These are phyloP conservation scores for Penicillium crustosum DNA, from an alignment of 2,329 filamentous ascomycete species.

Conservation along the genomic window DNA sequence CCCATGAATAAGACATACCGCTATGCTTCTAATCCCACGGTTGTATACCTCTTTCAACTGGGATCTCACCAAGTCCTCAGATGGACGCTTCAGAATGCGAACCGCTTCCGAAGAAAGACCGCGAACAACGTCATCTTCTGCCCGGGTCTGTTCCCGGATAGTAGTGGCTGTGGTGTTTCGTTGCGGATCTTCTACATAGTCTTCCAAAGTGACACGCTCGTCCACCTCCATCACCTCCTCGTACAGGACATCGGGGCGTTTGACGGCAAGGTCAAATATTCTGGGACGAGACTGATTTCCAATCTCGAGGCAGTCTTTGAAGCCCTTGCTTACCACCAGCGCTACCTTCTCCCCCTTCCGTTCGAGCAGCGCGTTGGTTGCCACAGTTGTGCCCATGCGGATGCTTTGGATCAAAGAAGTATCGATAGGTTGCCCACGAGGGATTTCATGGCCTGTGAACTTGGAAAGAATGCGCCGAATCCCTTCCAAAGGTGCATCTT, in stretches of 20 bases:
- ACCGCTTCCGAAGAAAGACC: constrained; percentile 75
- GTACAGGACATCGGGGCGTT: constrained; percentile 84
- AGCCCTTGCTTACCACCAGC: constrained; percentile 82
- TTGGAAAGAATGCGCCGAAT: constrained; percentile 81
- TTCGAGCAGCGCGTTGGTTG: constrained; percentile 87
- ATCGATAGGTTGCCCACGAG: constrained; percentile 75
- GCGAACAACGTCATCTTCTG: constrained; percentile 60
- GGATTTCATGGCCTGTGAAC: constrained; percentile 73
- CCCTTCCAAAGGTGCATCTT: constrained; percentile 86
- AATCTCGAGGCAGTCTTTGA: constrained; percentile 83
- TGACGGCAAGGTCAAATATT: constrained; percentile 88
- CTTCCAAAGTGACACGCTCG: constrained; percentile 85
- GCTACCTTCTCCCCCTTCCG: constrained; percentile 87
- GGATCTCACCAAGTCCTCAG: constrained; percentile 52
- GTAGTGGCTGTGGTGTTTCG: constrained; percentile 55
- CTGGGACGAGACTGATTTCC: constrained; percentile 86
- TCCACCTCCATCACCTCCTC: constrained; percentile 83
- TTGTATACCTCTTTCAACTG: constrained; percentile 68
- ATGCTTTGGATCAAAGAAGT: constrained; percentile 85
- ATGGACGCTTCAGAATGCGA: constrained; percentile 64
- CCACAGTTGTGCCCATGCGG: constrained; percentile 93
- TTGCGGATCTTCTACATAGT: constrained; percentile 84
- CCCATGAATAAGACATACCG: constrained; percentile 87
- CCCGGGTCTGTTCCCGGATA: constrained; percentile 39
- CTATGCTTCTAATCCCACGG: constrained; percentile 73